A percentile compares a stretch with the other conserved stretches of the same genome.
These are phyloP conservation scores for Heliosperma pusillum DNA, from an alignment of 148 eudicot genomes.

Conservation along the genomic window DNA sequence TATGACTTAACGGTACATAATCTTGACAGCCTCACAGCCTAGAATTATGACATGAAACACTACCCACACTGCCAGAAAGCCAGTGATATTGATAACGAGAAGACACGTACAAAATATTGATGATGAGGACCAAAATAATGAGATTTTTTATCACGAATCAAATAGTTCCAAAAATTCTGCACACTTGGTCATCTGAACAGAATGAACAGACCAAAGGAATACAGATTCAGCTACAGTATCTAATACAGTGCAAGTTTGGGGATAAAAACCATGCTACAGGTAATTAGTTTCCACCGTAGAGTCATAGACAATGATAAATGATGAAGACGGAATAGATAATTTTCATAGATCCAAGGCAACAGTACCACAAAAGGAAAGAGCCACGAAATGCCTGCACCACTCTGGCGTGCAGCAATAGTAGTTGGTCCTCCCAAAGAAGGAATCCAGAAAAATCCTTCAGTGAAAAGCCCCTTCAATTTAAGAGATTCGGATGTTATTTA, in stretches of 20 bases:
- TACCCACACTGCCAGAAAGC: neutral
- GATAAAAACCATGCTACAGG: neutral
- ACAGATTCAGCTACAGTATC: neutral
- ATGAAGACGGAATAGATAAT: constrained; percentile 11
- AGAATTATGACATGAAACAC: neutral
- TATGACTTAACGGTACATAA: neutral
- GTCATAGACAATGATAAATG: constrained; percentile 2
- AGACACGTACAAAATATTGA: neutral
- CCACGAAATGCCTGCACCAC: constrained; percentile 98
- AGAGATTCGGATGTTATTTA: constrained; percentile 21
- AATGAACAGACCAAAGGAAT: neutral
- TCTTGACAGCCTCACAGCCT: neutral
- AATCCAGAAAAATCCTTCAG: constrained; percentile 99
- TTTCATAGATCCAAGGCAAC: constrained; percentile 12
- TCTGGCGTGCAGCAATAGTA: constrained; percentile 96
- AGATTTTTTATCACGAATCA: neutral
- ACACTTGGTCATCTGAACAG: neutral
- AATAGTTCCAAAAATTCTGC: neutral
- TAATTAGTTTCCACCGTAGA: neutral
- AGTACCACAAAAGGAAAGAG: constrained; percentile 96
- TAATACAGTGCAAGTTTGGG: neutral
- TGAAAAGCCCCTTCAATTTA: constrained; percentile 69
- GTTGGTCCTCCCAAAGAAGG: constrained; percentile 99
- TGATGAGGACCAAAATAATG: neutral
- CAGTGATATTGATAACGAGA: neutral